Percentiles rank a stretch among this genome's conserved stretches.
Conservation (phyloP, 179 eudicot species). For the Carnegiea gigantea region DNA sequence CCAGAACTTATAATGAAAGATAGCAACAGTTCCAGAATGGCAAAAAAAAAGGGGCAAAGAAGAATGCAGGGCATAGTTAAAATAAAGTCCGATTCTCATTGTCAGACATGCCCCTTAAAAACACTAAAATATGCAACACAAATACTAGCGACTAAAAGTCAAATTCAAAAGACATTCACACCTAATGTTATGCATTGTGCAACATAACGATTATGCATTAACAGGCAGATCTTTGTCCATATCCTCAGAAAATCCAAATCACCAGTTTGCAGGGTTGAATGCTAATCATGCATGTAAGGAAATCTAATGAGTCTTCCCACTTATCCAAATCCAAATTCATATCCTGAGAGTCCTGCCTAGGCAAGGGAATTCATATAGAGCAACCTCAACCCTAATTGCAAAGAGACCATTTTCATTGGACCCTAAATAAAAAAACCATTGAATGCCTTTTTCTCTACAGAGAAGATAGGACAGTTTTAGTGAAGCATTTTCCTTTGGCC, state of each 20-base stretch:
- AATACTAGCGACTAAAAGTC: background rate
- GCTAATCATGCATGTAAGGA: background rate
- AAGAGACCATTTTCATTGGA: too few relatives aligned
- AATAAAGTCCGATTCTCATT: background rate
- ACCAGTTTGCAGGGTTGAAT: background rate
- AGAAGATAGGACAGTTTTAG: too few relatives aligned
- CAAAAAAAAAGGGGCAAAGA: background rate
- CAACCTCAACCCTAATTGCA: too few relatives aligned
- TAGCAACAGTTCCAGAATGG: background rate
- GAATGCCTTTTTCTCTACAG: too few relatives aligned
- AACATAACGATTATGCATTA: background rate
- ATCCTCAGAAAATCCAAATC: constrained; percentile 5
- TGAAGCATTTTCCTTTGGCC: too few relatives aligned
- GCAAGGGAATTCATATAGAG: too few relatives aligned
- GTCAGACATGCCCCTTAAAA: background rate
- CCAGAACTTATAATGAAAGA: background rate
- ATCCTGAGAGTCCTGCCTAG: too few relatives aligned
- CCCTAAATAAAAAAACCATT: too few relatives aligned
- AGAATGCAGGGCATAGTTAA: background rate
- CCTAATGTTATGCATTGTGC: background rate
- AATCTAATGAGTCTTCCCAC: background rate
- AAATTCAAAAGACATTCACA: background rate
- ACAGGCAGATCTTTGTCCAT: background rate
- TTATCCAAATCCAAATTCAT: too few relatives aligned
- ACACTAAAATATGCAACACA: background rate